Evolutionary conservation across 441 rosid species (phyloP).

Genomic region (Gossypium davidsonii): DNA sequence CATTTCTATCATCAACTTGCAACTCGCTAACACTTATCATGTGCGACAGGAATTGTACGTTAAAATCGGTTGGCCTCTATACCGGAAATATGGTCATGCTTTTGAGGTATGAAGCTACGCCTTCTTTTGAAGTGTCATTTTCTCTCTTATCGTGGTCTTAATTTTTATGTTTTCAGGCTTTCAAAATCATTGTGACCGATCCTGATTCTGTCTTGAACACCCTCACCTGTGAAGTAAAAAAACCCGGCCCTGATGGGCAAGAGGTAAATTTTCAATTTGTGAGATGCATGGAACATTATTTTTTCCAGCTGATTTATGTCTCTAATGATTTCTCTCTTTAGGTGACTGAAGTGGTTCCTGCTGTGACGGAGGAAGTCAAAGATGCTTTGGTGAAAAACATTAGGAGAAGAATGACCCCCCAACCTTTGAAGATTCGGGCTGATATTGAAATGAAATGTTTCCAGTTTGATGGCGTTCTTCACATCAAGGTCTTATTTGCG

Average conservation of each 20-base stretch:
- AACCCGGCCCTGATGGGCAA: slow-evolving; percentile 75
- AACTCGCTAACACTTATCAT: neutral
- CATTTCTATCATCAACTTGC: neutral
- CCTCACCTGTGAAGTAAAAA: slow-evolving; percentile 80
- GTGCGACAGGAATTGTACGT: slow-evolving; percentile 69
- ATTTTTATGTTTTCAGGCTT: slow-evolving; percentile 49
- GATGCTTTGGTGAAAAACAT: slow-evolving; percentile 81
- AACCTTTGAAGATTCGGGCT: slow-evolving; percentile 87
- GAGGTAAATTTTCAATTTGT: slow-evolving; percentile 47
- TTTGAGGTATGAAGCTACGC: slow-evolving; percentile 62
- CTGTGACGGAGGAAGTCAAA: slow-evolving; percentile 80
- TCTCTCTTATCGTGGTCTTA: neutral
- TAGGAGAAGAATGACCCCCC: slow-evolving; percentile 96
- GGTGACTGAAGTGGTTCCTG: slow-evolving; percentile 74
- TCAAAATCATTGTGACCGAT: slow-evolving; percentile 83
- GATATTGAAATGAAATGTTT: slow-evolving; percentile 96
- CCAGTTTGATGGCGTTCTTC: slow-evolving; percentile 95
- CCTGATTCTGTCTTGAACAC: slow-evolving; percentile 77
- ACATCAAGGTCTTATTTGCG: slow-evolving; percentile 59
- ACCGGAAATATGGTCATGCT: slow-evolving; percentile 90
- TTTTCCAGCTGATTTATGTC: slow-evolving; percentile 15
- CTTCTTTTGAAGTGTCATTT: slow-evolving; percentile 6
- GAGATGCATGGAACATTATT: neutral
- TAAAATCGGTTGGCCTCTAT: slow-evolving; percentile 89
- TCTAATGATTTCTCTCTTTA: slow-evolving; percentile 21